phyloP scores from a whole-genome alignment of 345 rosid species.

The Eutrema heterophyllum region DNA sequence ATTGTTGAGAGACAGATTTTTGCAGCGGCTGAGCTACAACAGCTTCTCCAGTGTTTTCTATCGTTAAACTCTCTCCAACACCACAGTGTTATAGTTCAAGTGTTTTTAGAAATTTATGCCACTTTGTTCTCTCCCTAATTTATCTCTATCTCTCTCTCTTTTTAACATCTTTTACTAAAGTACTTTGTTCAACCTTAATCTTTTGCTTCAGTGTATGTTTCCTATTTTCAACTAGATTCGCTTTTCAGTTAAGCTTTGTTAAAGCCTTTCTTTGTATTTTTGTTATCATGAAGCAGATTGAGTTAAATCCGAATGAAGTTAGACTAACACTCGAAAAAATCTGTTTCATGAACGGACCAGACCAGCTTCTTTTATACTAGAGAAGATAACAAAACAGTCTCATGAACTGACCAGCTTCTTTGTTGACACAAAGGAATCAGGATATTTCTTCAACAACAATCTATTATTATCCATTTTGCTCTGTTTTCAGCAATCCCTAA shows the following conservation, averaged over 20 bases:
- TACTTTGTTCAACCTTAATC: constrained; percentile 8
- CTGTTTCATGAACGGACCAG: too few species aligned
- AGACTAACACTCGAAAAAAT: neutral
- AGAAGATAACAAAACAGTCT: neutral
- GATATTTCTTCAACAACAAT: neutral
- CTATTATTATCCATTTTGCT: neutral
- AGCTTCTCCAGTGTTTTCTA: constrained; percentile 69
- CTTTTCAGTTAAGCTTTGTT: neutral
- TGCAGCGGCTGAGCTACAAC: constrained; percentile 48
- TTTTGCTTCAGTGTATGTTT: neutral
- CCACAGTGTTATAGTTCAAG: constrained; percentile 58
- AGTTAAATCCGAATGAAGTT: neutral
- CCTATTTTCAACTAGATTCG: neutral
- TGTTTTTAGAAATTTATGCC: constrained; percentile 61
- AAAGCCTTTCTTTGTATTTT: neutral
- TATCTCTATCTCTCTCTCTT: neutral
- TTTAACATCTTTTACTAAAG: neutral
- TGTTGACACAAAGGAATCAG: neutral
- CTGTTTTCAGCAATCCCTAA: neutral
- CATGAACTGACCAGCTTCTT: neutral
- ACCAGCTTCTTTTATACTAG: too few species aligned
- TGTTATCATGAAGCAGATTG: neutral
- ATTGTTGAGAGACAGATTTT: constrained; percentile 71
- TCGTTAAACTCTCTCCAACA: constrained; percentile 62
- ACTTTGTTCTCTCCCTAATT: constrained; percentile 48